Conservation (phyloP, 2,329 filamentous ascomycete species). For the Geosmithia putterillii region DNA sequence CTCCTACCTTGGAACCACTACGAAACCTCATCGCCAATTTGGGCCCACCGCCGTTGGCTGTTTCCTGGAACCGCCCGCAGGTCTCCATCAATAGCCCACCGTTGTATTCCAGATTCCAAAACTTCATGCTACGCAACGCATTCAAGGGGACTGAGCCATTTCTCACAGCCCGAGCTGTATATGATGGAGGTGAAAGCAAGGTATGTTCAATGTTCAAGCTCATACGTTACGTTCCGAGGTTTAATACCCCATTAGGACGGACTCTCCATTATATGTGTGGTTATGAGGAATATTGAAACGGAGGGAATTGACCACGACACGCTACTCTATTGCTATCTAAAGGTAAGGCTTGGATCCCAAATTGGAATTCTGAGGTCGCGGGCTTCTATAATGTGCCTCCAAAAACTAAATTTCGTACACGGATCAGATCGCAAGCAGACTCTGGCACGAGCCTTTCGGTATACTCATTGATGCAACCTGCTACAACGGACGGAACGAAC, state of each 20-base stretch:
- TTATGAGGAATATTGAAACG: slow-evolving; percentile 53
- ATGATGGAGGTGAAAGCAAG: slow-evolving; percentile 60
- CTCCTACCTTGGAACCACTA: slow-evolving; percentile 47
- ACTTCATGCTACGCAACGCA: slow-evolving; percentile 61
- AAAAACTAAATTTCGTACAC: background rate
- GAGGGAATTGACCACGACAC: slow-evolving; percentile 55
- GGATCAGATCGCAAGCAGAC: slow-evolving; percentile 49
- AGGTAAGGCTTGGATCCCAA: slow-evolving; percentile 25
- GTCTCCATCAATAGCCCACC: slow-evolving; percentile 52
- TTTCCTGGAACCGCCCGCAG: slow-evolving; percentile 57
- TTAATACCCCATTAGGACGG: slow-evolving; percentile 34
- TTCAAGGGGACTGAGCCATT: slow-evolving; percentile 54
- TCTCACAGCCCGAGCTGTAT: slow-evolving; percentile 51
- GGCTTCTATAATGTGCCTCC: background rate
- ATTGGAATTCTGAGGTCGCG: background rate
- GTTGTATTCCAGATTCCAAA: slow-evolving; percentile 55
- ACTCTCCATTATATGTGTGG: slow-evolving; percentile 55
- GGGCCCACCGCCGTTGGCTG: slow-evolving; percentile 53
- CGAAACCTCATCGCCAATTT: slow-evolving; percentile 52
- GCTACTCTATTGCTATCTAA: slow-evolving; percentile 55
- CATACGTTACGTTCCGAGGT: background rate
- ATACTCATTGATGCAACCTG: slow-evolving; percentile 58
- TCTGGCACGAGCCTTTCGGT: slow-evolving; percentile 59
- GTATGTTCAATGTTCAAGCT: slow-evolving; percentile 15
- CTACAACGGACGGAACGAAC: slow-evolving; percentile 55